Base-by-base conservation (phyloP, 2,329 filamentous ascomycete genomes). In the Penicillium sp. region DNA sequence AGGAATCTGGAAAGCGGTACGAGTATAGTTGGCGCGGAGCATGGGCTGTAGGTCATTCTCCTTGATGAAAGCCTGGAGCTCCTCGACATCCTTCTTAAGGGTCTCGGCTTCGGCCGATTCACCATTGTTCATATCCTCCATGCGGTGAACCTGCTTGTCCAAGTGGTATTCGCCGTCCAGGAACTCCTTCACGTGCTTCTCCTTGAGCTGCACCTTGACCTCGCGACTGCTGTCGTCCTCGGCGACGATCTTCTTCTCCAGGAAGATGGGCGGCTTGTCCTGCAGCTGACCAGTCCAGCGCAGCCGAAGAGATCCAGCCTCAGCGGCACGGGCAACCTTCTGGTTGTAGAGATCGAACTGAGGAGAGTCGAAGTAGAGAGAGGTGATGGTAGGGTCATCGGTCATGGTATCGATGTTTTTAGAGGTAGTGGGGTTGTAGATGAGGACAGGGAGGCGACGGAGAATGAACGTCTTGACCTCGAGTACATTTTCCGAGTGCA, bases 401-500 rank as follows among this genome's bases (percentile, higher is more conserved):
- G 91, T 84, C 55, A 82, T 85, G 42, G 85, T 85, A 65, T 96
- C 90, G 41, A 89, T 82, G 62, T 94, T 83, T 74, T 93, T 95
- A 29, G 90, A 85, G 1, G 88, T 65, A 62, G 92, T 87, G 42
- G 94, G 87, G 69, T 94, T 96, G 75, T 96, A 99, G 21, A 99
- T 87, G 15, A 99, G 85, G 28, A 95, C 85, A 1, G 94, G 94
- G 21, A 99, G 81, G 52, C 89, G 89, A 57, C 94, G 89, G 29
- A 97, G 83, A 56, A 99, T 95, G 65, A 90, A 86, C 5, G 94
- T 97, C 81, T 97, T 96, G 70, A 97, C 90, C 76, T 99, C 94
- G 62, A 97, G 85, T 26, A 97, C 79, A 74, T 99, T 97, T 66
- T 99, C 94, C 29, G 85, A 83, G 71, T 99, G 94, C 6, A 99